A percentile compares a stretch with the other conserved stretches of the same genome.
Conservation (phyloP, 2,329 filamentous ascomycete genomes). For the Colletotrichum falcatum region DNA sequence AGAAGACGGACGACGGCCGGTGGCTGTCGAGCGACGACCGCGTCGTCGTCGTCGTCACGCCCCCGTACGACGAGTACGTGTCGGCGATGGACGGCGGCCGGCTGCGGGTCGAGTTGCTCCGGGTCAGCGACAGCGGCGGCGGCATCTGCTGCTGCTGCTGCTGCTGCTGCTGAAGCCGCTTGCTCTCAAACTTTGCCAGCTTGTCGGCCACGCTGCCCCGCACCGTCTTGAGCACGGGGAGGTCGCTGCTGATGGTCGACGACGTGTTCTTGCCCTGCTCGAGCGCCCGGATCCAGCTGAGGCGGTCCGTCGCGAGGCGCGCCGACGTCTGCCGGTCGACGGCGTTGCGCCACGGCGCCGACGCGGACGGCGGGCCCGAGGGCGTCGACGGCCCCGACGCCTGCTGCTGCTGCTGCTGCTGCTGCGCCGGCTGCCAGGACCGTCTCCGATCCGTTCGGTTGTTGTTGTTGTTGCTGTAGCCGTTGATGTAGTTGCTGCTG, state of each 20-base stretch:
- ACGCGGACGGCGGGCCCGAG: constrained; percentile 26
- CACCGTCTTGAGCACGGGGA: constrained; percentile 31
- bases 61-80: constrained; percentile 29
- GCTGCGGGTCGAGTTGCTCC: constrained; percentile 33
- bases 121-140: constrained; percentile 11
- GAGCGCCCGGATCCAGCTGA: constrained; percentile 35
- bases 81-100: constrained; percentile 28
- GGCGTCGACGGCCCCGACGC: constrained; percentile 1
- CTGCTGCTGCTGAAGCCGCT: constrained; percentile 1
- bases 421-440: constrained; percentile 29
- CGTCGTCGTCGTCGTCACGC: constrained; percentile 22
- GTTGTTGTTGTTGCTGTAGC: no score
- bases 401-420: no score
- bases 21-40: constrained; percentile 33
- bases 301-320: constrained; percentile 27
- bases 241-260: constrained; percentile 19
- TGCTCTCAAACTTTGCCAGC: constrained; percentile 31
- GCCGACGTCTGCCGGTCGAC: constrained; percentile 6
- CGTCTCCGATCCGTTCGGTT: constrained; percentile 15
- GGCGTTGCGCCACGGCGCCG: constrained; percentile 18
- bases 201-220: constrained; percentile 35
- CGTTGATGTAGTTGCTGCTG: no score
- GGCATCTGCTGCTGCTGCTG: constrained; percentile 13
- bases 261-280: constrained; percentile 23
- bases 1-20: constrained; percentile 36